Evolutionary conservation across 768 basidiomycete genomes (phyloP).

Genomic region (Termitomyces sp.): DNA sequence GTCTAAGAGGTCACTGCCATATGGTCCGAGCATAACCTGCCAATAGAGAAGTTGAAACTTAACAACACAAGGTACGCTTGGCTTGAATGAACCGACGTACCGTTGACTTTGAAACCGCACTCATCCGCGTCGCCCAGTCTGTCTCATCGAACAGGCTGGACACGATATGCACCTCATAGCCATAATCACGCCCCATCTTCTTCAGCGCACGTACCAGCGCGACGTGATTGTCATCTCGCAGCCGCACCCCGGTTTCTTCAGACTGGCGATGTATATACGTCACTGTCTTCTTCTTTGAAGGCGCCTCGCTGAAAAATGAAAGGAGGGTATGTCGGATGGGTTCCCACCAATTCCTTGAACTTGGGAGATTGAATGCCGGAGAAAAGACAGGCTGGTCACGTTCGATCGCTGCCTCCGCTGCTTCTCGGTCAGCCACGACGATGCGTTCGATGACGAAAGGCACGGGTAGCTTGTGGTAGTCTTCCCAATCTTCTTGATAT

Average conservation of each 20-base stretch:
- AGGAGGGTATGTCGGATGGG: conserved; percentile 44
- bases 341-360: conserved; percentile 67
- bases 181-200: conserved; percentile 44
- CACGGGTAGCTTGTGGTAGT: conserved; percentile 61
- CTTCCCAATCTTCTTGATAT: conserved; percentile 74
- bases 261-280: conserved; percentile 69
- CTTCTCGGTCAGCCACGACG: conserved; percentile 74
- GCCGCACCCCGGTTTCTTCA: conserved; percentile 42
- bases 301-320: conserved; percentile 35
- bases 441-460: conserved; percentile 76
- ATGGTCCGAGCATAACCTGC: conserved; percentile 59
- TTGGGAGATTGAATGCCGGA: conserved; percentile 39
- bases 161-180: conserved; percentile 55
- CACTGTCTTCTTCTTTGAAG: conserved; percentile 39
- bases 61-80: conserved; percentile 3
- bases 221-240: conserved; percentile 54
- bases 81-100: conserved; percentile 34
- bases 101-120: conserved; percentile 62
- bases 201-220: conserved; percentile 55
- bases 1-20: conserved; percentile 63
- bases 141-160: conserved; percentile 44
- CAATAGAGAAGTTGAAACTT: conserved; percentile 3
- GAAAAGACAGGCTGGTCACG: conserved; percentile 37
- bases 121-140: conserved; percentile 60
- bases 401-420: conserved; percentile 36